Percentiles rank a stretch among this genome's conserved stretches.
These are phyloP conservation scores for Aegilops speltoides DNA, from an alignment of 176 grass and related monocot species.

Conservation along the genomic window DNA sequence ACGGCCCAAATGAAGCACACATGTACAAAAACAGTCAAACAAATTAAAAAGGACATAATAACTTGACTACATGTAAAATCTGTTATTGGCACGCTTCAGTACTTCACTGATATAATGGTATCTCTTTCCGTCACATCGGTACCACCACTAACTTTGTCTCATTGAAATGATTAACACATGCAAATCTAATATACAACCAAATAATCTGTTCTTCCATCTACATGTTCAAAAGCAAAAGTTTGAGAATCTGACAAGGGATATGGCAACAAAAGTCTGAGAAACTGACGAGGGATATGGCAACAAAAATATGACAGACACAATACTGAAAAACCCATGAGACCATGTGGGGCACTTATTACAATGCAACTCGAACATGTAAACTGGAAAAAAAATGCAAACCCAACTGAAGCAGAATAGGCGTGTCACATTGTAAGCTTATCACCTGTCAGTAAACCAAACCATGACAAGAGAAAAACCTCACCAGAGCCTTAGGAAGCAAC, in stretches of 20 bases:
- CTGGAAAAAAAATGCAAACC: background rate
- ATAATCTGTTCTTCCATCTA: background rate
- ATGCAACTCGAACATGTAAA: background rate
- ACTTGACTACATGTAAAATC: no score
- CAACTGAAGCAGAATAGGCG: background rate
- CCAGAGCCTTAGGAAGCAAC: background rate
- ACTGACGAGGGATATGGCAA: no score
- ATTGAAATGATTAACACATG: background rate
- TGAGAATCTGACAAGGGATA: background rate
- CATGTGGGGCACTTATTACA: background rate
- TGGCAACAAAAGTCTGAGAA: background rate
- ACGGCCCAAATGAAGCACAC: no score
- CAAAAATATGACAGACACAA: background rate
- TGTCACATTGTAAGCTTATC: background rate
- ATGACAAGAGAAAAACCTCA: background rate
- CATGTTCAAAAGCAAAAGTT: background rate
- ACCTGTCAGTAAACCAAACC: background rate
- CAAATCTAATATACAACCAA: background rate
- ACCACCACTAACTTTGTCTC: no score
- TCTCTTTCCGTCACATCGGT: no score
- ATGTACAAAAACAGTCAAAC: no score
- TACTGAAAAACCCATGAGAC: background rate
- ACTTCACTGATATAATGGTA: no score
- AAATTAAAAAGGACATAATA: no score
- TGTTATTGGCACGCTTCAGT: no score